Evolutionary conservation across 495 filamentous ascomycete species (phyloP).

Genomic region (Tuber umbilicatum): DNA sequence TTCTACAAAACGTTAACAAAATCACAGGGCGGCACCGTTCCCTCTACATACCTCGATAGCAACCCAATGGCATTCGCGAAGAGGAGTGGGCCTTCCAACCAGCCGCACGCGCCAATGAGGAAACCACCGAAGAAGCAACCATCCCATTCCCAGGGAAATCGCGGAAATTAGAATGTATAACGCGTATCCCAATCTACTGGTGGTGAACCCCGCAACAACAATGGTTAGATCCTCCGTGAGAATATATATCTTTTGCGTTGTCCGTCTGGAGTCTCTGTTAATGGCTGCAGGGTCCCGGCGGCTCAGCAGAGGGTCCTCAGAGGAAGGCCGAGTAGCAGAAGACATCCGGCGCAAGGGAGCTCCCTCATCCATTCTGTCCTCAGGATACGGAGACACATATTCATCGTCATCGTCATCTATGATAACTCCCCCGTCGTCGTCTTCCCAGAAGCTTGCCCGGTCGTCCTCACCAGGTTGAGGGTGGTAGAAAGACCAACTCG

Average conservation of each 20-base stretch:
- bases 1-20: conserved; percentile 46
- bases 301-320: conserved; percentile 67
- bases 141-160: conserved; percentile 67
- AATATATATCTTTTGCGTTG: conserved; percentile 87
- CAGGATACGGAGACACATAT: conserved; percentile 45
- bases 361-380: conserved; percentile 45
- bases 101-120: conserved; percentile 77
- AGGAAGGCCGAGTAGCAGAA: conserved; percentile 55
- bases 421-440: conserved; percentile 48
- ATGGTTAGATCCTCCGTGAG: conserved; percentile 87
- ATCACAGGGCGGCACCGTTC: neutral
- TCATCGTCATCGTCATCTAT: conserved; percentile 53
- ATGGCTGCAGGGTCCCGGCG: conserved; percentile 56
- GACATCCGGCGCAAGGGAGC: conserved; percentile 50
- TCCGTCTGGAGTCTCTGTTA: conserved; percentile 52
- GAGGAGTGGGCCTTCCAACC: conserved; percentile 58
- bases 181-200: conserved; percentile 58
- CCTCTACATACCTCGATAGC: conserved; percentile 62
- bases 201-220: conserved; percentile 83
- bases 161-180: conserved; percentile 64
- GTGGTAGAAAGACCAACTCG: conserved; percentile 87
- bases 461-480: conserved; percentile 49
- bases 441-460: conserved; percentile 47
- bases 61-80: conserved; percentile 78
- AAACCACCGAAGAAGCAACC: conserved; percentile 81